Base-by-base conservation (phyloP, 768 basidiomycete species). In the Termitomyces sp. region DNA sequence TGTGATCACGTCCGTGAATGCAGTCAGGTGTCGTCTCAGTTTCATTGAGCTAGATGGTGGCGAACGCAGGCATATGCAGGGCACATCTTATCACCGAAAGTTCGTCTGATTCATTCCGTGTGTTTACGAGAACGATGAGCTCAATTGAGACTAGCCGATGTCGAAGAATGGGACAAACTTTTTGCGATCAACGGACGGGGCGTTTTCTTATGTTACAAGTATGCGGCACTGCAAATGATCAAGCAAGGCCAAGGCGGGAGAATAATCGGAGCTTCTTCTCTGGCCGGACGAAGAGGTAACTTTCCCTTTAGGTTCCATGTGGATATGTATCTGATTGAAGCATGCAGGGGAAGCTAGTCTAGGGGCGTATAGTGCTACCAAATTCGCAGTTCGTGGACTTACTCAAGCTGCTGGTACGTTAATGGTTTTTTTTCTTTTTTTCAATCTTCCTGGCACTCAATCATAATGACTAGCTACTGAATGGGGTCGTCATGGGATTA, bases 301-400 rank as follows among this genome's bases (percentile, higher is more conserved):
- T 6, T 38, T 40, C 13, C 22, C 26, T 24, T 13, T 20, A 28
- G 20, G 24, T 22, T 32, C 20, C 2, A 48, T 53, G 40, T 2
- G 4, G 13, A 22, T 22, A 22, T 9, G n/a, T 16, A 9, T 28
- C 35, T 33, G 24, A 22, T 45, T 7, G 30, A 53, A 33, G 38
- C 10, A 6, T 30, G 38, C 20, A 63, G 64, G 59, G 10, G 53
- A 58, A 52, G 50, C 35, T 10, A n/a, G 48, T 22, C 47, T 60
- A 40, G 58, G 48, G 1, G 66, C 69, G 5, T 78, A 78, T 51
- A 67, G 69, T 50, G 60, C 70, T 0, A 72, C 72, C 3, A 77
- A 79, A 64, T 77, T 78, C 59, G 76, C 75, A 24, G 50, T 51
- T 18, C 35, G 50, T 24, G 50, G 50, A 18, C 50, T 51, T 22